Conservation (phyloP, 331 rosid genomes). For the Spiraea crenata region DNA sequence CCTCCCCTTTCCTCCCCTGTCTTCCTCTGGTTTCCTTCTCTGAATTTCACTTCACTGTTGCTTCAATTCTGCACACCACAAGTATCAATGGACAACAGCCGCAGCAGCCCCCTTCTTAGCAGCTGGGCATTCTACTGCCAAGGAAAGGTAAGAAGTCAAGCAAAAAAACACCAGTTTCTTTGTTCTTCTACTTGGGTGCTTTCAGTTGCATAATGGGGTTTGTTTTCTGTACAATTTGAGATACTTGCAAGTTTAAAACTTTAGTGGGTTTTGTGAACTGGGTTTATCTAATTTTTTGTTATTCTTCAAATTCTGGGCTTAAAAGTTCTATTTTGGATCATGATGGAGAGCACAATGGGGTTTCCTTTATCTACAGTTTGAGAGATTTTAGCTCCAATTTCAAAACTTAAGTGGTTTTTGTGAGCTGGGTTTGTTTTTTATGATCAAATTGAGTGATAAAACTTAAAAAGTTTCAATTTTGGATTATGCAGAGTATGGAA, state of each 20-base stretch:
- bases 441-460: constrained; percentile 21
- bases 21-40: constrained; percentile 3
- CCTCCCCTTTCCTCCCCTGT: neutral
- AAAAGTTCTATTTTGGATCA: too few relatives aligned
- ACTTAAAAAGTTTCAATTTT: neutral
- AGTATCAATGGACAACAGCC: constrained; percentile 37
- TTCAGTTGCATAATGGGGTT: constrained; percentile 20
- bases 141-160: constrained; percentile 39
- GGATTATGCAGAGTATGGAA: constrained; percentile 61
- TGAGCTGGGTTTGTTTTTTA: neutral
- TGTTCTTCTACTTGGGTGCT: neutral
- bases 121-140: constrained; percentile 43
- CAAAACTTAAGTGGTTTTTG: neutral
- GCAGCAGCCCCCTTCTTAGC: constrained; percentile 31
- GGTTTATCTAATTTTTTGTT: neutral
- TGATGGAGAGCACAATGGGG: constrained; percentile 7
- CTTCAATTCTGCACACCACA: constrained; percentile 4
- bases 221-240: constrained; percentile 14
- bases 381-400: neutral
- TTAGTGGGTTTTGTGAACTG: neutral
- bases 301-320: too few relatives aligned
- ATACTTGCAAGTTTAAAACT: neutral
- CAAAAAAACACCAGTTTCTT: neutral
- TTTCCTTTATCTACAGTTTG: constrained; percentile 9
- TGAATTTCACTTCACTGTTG: neutral